Evolutionary conservation across 768 basidiomycete genomes (phyloP).

Genomic region (Leccinum subgranulosum): DNA sequence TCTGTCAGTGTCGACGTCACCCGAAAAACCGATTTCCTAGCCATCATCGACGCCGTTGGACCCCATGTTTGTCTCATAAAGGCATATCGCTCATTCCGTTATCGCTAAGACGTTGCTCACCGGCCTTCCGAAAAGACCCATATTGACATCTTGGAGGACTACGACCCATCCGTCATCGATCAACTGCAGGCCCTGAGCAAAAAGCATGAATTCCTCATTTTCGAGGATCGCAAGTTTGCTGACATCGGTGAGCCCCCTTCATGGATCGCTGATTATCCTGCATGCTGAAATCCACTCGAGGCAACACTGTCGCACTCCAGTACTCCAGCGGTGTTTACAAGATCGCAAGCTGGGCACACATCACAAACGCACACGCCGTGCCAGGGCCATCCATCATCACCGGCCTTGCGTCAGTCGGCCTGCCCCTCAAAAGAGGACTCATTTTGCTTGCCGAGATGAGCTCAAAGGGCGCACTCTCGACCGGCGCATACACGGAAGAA

Average conservation of each 20-base stretch:
- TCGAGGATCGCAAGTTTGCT: slow-evolving; percentile 98
- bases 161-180: slow-evolving; percentile 66
- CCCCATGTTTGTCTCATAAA: slow-evolving; percentile 93
- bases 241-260: slow-evolving; percentile 74
- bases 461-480: slow-evolving; percentile 80
- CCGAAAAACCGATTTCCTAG: slow-evolving; percentile 69
- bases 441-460: slow-evolving; percentile 97
- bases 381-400: slow-evolving; percentile 93
- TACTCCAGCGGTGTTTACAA: slow-evolving; percentile 91
- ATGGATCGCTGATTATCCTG: not conserved
- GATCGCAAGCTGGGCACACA: slow-evolving; percentile 93
- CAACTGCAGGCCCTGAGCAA: slow-evolving; percentile 65
- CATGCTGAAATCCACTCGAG: slow-evolving; percentile 39
- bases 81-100: slow-evolving; percentile 42
- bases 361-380: slow-evolving; percentile 95
- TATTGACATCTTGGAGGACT: slow-evolving; percentile 93
- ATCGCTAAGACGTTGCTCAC: slow-evolving; percentile 20
- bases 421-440: slow-evolving; percentile 78
- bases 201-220: slow-evolving; percentile 92
- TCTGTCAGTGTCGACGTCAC: slow-evolving; percentile 97
- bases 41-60: slow-evolving; percentile 85
- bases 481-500: slow-evolving; percentile 76
- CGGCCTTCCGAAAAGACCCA: slow-evolving; percentile 68
- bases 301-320: slow-evolving; percentile 94
- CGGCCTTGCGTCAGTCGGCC: slow-evolving; percentile 85